A percentile compares a stretch with the other conserved stretches of the same genome.
Conservation (phyloP, 2,329 filamentous ascomycete genomes). For the Claviceps humidiphila region DNA sequence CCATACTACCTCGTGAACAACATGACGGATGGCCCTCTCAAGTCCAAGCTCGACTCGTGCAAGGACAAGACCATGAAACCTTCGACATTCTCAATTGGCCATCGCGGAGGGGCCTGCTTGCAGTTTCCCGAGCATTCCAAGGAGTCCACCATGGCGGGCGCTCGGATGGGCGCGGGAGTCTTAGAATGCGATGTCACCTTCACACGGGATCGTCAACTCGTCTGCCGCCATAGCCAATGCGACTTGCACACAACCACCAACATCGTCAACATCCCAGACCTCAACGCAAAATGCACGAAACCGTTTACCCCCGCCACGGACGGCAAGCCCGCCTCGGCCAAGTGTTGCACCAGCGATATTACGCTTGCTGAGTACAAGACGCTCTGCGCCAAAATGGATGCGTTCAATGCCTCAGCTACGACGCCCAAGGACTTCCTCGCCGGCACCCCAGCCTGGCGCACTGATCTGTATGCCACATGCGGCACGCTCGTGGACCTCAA, state of each 20-base stretch:
- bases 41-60: conserved; percentile 45
- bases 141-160: conserved; percentile 46
- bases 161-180: conserved; percentile 54
- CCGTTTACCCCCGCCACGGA: conserved; percentile 45
- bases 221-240: conserved; percentile 55
- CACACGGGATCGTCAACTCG: conserved; percentile 50
- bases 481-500: conserved; percentile 47
- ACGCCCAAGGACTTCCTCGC: conserved; percentile 43
- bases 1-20: conserved; percentile 51
- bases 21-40: conserved; percentile 47
- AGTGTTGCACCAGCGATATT: conserved; percentile 61
- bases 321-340: conserved; percentile 40
- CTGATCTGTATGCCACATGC: conserved; percentile 52
- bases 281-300: conserved; percentile 49
- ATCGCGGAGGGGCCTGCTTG: conserved; percentile 48
- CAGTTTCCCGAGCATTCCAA: conserved; percentile 52
- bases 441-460: conserved; percentile 48
- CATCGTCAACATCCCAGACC: conserved; percentile 46
- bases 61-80: conserved; percentile 37
- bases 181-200: conserved; percentile 57
- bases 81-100: conserved; percentile 45
- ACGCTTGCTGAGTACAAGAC: conserved; percentile 53
- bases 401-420: conserved; percentile 42
- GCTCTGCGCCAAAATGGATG: conserved; percentile 61
- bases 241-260: conserved; percentile 58